Base-by-base conservation (phyloP, 192 early-diverging fungal species). In the Glomus cerebriforme region DNA sequence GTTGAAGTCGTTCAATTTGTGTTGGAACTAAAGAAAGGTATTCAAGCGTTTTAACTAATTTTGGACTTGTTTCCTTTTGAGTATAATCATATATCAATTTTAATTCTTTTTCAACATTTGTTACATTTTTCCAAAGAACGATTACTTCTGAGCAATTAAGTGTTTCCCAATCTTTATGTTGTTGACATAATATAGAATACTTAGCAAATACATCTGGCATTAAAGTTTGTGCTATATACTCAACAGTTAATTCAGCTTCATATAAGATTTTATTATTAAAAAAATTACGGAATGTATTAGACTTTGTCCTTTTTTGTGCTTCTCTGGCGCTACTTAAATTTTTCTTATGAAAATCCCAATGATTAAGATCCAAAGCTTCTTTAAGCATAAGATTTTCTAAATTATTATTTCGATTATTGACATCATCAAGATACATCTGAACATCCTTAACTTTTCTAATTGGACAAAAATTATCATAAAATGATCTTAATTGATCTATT, bases 201-300 rank as follows among this genome's bases (percentile, higher is more conserved):
- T 32, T 7, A 0, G 0, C 1, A 27, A 76, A 63, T 22, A n/a
- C 74, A 15, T 10, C 6, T 17, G 1, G 7, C 31, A 64, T 63
- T n/a, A 63, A 12, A 15, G 24, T 63, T 49, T 63, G 27, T 17
- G 34, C 34, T 13, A 76, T 35, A 13, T 15, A 13, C 64, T 62
- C 59, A 8, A 76, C 74, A 26, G 32, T 45, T 34, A 63, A 35
- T 15, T 24, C 26, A 22, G 27, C 8, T 9, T 10, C 0, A 9
- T 15, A 3, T 63, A 39, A 27, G 3, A 76, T 43, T 26, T 2
- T 1, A n/a, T 24, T 43, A n/a, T 76, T 24, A 64, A 76, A 76
- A 64, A 76, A 35, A 37, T 76, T 76, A 27, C 7, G 12, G 34
- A 76, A 76, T 59, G 59, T 76, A 3, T 31, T n/a, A 37, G 74